Evolutionary conservation across 495 filamentous ascomycete species (phyloP).

Genomic region (Lentithecium fluviatile): DNA sequence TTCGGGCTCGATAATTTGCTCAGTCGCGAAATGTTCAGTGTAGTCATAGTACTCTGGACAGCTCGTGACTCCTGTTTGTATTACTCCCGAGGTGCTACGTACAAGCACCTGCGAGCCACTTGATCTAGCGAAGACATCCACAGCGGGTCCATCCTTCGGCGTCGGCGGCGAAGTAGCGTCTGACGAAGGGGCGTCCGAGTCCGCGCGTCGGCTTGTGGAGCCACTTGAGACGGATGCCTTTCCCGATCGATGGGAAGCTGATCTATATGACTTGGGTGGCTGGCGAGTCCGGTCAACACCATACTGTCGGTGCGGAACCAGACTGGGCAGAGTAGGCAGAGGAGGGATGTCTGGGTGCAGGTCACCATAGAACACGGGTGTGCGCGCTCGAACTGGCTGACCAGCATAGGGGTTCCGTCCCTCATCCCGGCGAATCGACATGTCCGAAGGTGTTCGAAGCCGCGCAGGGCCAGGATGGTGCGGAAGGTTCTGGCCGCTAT

Average conservation of each 20-base stretch:
- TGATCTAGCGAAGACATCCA: slow-evolving; percentile 35
- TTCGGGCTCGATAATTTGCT: slow-evolving; percentile 13
- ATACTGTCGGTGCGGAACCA: slow-evolving; percentile 10
- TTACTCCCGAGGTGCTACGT: neutral
- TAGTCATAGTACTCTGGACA: slow-evolving; percentile 33
- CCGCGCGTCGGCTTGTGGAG: slow-evolving; percentile 24
- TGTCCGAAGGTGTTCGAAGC: slow-evolving; percentile 12
- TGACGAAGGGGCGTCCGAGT: slow-evolving; percentile 38
- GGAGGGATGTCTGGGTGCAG: slow-evolving; percentile 12
- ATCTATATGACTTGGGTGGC: neutral
- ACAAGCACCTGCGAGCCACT: slow-evolving; percentile 12
- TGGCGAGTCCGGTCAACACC: slow-evolving; percentile 14
- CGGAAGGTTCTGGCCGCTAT: neutral
- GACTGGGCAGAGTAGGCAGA: slow-evolving; percentile 14
- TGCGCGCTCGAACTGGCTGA: slow-evolving; percentile 4
- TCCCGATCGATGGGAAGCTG: slow-evolving; percentile 5
- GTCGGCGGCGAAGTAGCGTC: slow-evolving; percentile 40
- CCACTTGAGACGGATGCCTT: slow-evolving; percentile 25
- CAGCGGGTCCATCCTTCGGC: slow-evolving; percentile 34
- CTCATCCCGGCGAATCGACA: slow-evolving; percentile 22
- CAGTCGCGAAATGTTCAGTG: slow-evolving; percentile 34
- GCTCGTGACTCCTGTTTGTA: slow-evolving; percentile 4
- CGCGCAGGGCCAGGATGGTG: neutral
- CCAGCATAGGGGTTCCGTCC: neutral
- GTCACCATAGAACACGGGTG: neutral